Percentiles rank a stretch among this genome's conserved stretches.
phyloP scores from a whole-genome alignment of 495 filamentous ascomycete species.

The Chaetomium cochliodes region DNA sequence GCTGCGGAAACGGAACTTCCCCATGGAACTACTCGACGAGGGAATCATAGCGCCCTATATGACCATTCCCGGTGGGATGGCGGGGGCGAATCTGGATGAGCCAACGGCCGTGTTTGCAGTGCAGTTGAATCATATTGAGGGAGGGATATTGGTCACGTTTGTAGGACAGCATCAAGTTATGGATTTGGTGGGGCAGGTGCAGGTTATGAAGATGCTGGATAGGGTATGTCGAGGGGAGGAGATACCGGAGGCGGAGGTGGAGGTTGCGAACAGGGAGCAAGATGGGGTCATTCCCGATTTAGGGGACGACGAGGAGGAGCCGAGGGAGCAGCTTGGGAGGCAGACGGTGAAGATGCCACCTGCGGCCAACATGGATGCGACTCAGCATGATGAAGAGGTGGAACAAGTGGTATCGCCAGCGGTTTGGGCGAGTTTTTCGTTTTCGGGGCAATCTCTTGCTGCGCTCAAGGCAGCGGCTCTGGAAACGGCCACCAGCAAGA shows the following conservation, averaged over 20 bases:
- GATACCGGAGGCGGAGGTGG: slow-evolving; percentile 49
- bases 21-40: slow-evolving; percentile 56
- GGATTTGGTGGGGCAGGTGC: slow-evolving; percentile 55
- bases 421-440: slow-evolving; percentile 47
- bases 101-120: slow-evolving; percentile 44
- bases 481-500: slow-evolving; percentile 27
- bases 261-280: slow-evolving; percentile 47
- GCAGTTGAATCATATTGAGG: slow-evolving; percentile 54
- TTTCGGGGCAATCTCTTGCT: slow-evolving; percentile 35
- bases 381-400: too few species aligned
- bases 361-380: not conserved
- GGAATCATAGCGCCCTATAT: slow-evolving; percentile 46
- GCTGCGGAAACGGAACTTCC: slow-evolving; percentile 45
- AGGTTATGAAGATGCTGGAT: slow-evolving; percentile 51
- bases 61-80: slow-evolving; percentile 39
- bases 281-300: slow-evolving; percentile 44
- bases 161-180: slow-evolving; percentile 50
- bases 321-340: slow-evolving; percentile 34
- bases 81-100: slow-evolving; percentile 22
- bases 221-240: slow-evolving; percentile 50
- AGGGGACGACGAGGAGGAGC: slow-evolving; percentile 34
- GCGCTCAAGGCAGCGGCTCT: slow-evolving; percentile 46
- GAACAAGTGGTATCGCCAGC: not conserved
- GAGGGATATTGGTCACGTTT: slow-evolving; percentile 52
- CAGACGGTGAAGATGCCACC: slow-evolving; percentile 35